phyloP scores from a whole-genome alignment of 805 yeast species.

The Debaryomyces hansenii region DNA sequence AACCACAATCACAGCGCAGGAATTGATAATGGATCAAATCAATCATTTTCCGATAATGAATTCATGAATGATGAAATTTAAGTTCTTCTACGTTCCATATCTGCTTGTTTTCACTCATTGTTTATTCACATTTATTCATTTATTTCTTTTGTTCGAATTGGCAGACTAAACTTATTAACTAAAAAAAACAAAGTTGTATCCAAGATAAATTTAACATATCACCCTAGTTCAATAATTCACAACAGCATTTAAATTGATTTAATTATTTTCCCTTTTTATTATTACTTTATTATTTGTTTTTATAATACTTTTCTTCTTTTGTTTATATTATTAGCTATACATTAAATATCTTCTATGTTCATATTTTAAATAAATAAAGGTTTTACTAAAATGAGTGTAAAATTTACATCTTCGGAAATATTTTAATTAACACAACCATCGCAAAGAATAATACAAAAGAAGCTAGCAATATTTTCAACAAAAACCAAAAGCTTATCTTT shows the following conservation, averaged over 20 bases:
- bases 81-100: background rate
- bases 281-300: slow-evolving; percentile 1
- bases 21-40: slow-evolving; percentile 16
- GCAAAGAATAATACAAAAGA: slow-evolving; percentile 27
- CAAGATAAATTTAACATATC: too few species aligned
- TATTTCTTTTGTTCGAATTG: background rate
- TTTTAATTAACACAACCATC: slow-evolving; percentile 33
- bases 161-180: too few species aligned
- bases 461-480: slow-evolving; percentile 29
- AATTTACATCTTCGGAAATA: slow-evolving; percentile 34
- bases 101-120: background rate
- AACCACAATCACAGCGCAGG: slow-evolving; percentile 4
- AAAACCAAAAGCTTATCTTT: slow-evolving; percentile 37
- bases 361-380: background rate
- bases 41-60: slow-evolving; percentile 23
- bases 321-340: slow-evolving; percentile 7
- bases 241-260: too few species aligned
- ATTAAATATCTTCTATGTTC: background rate
- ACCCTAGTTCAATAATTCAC: too few species aligned
- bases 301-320: slow-evolving; percentile 6
- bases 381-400: background rate
- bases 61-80: slow-evolving; percentile 19
- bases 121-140: background rate
- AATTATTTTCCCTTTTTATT: background rate
- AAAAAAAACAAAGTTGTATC: too few species aligned